Percentiles rank a stretch among this genome's conserved stretches.
These are phyloP conservation scores for Capsella bursapastoris DNA, from an alignment of 345 rosid species.

Conservation along the genomic window DNA sequence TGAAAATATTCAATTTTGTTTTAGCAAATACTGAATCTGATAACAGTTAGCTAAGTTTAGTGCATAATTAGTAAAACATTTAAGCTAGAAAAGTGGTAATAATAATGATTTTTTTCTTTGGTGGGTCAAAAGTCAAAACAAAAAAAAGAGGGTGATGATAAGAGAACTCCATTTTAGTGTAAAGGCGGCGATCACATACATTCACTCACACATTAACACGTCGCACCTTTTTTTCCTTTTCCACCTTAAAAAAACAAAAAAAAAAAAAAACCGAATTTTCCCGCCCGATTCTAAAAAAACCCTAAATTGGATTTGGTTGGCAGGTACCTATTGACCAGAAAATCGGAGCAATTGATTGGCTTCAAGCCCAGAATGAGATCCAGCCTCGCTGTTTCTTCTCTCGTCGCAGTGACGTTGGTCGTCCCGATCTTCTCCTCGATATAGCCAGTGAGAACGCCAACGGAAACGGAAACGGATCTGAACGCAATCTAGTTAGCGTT, in stretches of 20 bases:
- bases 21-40: no score
- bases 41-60: no score
- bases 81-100: background rate
- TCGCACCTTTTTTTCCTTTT: background rate
- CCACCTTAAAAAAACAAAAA: background rate
- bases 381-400: conserved; percentile 90
- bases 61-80: no score
- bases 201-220: background rate
- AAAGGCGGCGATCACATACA: background rate
- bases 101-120: background rate
- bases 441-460: conserved; percentile 51
- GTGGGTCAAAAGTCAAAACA: background rate
- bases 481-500: conserved; percentile 58
- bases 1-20: no score
- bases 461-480: conserved; percentile 49
- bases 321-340: conserved; percentile 73
- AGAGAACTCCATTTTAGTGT: background rate
- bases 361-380: conserved; percentile 69
- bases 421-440: conserved; percentile 50
- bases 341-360: conserved; percentile 90
- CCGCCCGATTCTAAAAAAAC: conserved; percentile 16
- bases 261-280: background rate
- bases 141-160: background rate
- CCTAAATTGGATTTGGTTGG: background rate
- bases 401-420: conserved; percentile 54